Base-by-base conservation (phyloP, 2,329 filamentous ascomycete species). In the Neobulgaria alba region DNA sequence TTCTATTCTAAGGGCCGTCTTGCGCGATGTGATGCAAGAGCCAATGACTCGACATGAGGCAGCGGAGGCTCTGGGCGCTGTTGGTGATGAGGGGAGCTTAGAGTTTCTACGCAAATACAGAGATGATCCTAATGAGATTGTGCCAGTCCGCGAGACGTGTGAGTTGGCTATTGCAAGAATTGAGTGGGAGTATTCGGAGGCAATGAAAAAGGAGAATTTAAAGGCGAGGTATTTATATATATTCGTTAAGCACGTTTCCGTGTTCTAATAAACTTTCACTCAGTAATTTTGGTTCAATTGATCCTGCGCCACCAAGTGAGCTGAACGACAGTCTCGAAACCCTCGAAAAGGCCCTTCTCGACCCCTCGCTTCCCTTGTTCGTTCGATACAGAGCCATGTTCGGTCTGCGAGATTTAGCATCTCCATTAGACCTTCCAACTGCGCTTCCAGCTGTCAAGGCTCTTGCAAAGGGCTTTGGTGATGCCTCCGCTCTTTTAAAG, bases 351-450 rank as follows among this genome's bases (percentile, higher is more conserved):
- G 78, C 75, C 17, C 71, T 98, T 39, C 79, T 96, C 63, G 82
- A 96, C 63, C 81, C 82, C 4, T 74, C 68, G 4, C 67, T 81
- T 36, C 85, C 88, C 17, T 76, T 98, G 10, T 98, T 98, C 71
- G 70, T 87, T 60, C 81, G 92, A 60, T 98, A 98, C 67, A 80
- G 92, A 57, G 90, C 92, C 61, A 98, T 98, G 92, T 98, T 98
- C 60, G 85, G 87, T 43, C 79, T 98, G 38, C 83, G 92, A 58
- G 92, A 98, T 63, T 79, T 98, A 38, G 88, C 89, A 16, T 95
- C 89, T 3, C 92, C 92, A 12, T 89, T 90, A 8, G 84, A 94
- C 58, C 79, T 93, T 32, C 85, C 88, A 2, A 95, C 89, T 2
- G 89, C 90, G 5, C 76, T 87, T 12, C 82, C 85, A n/a, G 90